Conservation (phyloP, 2,329 filamentous ascomycete species). For the Colletotrichum sidae region DNA sequence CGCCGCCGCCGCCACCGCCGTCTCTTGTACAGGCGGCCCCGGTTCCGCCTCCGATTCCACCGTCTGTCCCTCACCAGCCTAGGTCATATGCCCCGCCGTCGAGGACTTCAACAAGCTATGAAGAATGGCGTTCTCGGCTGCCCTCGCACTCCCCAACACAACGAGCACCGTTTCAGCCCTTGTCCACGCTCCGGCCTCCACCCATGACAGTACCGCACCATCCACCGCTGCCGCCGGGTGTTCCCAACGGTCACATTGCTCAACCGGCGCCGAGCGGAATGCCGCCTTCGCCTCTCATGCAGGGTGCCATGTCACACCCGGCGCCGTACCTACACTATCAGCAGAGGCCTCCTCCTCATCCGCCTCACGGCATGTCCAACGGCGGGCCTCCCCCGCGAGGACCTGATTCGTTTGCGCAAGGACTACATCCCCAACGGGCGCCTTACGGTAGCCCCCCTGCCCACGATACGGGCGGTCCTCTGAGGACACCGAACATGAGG, state of each 20-base stretch:
- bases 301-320: slow-evolving; percentile 49
- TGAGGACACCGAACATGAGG: slow-evolving; percentile 41
- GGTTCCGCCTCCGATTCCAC: slow-evolving; percentile 47
- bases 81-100: slow-evolving; percentile 47
- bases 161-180: slow-evolving; percentile 51
- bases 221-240: slow-evolving; percentile 52
- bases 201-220: slow-evolving; percentile 56
- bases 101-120: slow-evolving; percentile 27
- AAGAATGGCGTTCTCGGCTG: slow-evolving; percentile 62
- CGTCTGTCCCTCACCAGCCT: slow-evolving; percentile 51
- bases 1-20: slow-evolving; percentile 9
- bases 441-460: slow-evolving; percentile 60
- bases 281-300: slow-evolving; percentile 57
- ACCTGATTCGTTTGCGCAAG: slow-evolving; percentile 60
- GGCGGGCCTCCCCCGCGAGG: slow-evolving; percentile 55
- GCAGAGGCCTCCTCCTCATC: slow-evolving; percentile 38
- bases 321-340: slow-evolving; percentile 48
- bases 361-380: slow-evolving; percentile 50
- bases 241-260: slow-evolving; percentile 56
- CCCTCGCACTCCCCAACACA: slow-evolving; percentile 56
- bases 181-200: slow-evolving; percentile 63
- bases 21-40: slow-evolving; percentile 25
- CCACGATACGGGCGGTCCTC: slow-evolving; percentile 38
- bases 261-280: slow-evolving; percentile 58
- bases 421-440: slow-evolving; percentile 54